Evolutionary conservation across 2,329 filamentous ascomycete species (phyloP).

Genomic region (Didymella segeticola): DNA sequence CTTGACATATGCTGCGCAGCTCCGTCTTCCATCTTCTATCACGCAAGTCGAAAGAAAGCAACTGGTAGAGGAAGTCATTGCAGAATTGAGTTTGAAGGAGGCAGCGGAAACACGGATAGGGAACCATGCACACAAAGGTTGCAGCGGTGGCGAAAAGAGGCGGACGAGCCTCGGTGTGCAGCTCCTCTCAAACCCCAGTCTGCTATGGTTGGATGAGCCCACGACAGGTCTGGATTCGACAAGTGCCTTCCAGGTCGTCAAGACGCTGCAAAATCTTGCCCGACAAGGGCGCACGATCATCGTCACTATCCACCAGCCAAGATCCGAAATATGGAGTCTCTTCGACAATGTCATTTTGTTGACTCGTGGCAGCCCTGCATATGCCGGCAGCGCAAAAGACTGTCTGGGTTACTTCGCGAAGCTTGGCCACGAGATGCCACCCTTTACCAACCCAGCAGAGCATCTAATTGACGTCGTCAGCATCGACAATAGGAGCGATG

Average conservation of each 20-base stretch:
- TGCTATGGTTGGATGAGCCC: slow-evolving; percentile 80
- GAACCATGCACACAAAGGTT: slow-evolving; percentile 73
- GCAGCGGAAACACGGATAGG: slow-evolving; percentile 78
- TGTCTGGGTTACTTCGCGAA: slow-evolving; percentile 70
- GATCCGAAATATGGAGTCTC: slow-evolving; percentile 79
- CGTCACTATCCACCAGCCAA: slow-evolving; percentile 77
- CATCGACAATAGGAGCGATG: slow-evolving; percentile 72
- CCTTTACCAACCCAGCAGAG: slow-evolving; percentile 80
- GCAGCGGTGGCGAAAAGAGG: slow-evolving; percentile 80
- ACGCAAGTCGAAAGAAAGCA: slow-evolving; percentile 64
- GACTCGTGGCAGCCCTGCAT: slow-evolving; percentile 71
- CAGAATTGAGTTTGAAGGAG: slow-evolving; percentile 77
- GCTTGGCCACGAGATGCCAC: slow-evolving; percentile 67
- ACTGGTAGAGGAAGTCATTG: slow-evolving; percentile 78
- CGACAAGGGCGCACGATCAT: slow-evolving; percentile 73
- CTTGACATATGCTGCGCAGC: slow-evolving; percentile 72
- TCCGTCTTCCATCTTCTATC: slow-evolving; percentile 70
- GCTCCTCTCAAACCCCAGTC: slow-evolving; percentile 77
- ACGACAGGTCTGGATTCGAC: slow-evolving; percentile 79
- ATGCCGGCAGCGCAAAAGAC: slow-evolving; percentile 65
- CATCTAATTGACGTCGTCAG: slow-evolving; percentile 77
- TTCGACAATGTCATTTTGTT: slow-evolving; percentile 76
- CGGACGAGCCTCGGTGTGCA: slow-evolving; percentile 80
- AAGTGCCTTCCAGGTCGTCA: slow-evolving; percentile 75
- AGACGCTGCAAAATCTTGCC: slow-evolving; percentile 72